A percentile compares a stretch with the other conserved stretches of the same genome.
These are phyloP conservation scores for Cubamyces sp. DNA, from an alignment of 768 basidiomycete genomes.

Conservation along the genomic window DNA sequence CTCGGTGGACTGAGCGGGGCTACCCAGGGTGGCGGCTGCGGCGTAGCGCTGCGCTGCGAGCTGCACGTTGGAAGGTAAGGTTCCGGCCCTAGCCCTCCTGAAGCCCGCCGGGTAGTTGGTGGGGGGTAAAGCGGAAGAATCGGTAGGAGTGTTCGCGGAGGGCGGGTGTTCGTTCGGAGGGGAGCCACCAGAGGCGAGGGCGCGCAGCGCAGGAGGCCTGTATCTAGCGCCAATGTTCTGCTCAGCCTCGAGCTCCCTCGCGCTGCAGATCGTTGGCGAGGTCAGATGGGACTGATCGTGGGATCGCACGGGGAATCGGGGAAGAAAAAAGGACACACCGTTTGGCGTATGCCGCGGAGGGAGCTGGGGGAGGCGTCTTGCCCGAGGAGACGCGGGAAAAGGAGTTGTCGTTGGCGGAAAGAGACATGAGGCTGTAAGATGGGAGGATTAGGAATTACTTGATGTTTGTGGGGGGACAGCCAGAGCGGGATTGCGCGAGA, in stretches of 20 bases:
- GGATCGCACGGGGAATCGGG: conserved; percentile 23
- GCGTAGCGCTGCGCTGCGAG: conserved; percentile 84
- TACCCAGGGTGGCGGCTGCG: conserved; percentile 60
- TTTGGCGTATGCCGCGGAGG: conserved; percentile 88
- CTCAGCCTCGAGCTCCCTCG: conserved; percentile 83
- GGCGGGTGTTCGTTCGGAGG: conserved; percentile 70
- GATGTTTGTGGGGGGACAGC: conserved; percentile 35
- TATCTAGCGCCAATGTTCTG: conserved; percentile 69
- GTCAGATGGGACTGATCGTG: conserved; percentile 20
- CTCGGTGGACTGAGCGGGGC: conserved; percentile 53
- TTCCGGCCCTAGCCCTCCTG: conserved; percentile 95
- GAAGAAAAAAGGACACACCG: conserved; percentile 51
- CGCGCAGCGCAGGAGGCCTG: conserved; percentile 79
- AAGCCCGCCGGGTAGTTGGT: conserved; percentile 86
- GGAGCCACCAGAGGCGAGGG: conserved; percentile 67
- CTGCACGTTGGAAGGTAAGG: conserved; percentile 94
- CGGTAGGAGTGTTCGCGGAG: conserved; percentile 59
- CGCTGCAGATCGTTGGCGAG: conserved; percentile 48
- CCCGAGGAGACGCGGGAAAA: conserved; percentile 84
- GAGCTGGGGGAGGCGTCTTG: conserved; percentile 89
- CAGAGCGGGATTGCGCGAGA: conserved; percentile 35
- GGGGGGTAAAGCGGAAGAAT: conserved; percentile 62
- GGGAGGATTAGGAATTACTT: conserved; percentile 83
- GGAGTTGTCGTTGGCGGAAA: conserved; percentile 84
- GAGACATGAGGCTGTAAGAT: conserved; percentile 83